Percentiles rank a stretch among this genome's conserved stretches.
phyloP scores from a whole-genome alignment of 768 basidiomycete genomes.

The Lactifluus hygrophoroides region DNA sequence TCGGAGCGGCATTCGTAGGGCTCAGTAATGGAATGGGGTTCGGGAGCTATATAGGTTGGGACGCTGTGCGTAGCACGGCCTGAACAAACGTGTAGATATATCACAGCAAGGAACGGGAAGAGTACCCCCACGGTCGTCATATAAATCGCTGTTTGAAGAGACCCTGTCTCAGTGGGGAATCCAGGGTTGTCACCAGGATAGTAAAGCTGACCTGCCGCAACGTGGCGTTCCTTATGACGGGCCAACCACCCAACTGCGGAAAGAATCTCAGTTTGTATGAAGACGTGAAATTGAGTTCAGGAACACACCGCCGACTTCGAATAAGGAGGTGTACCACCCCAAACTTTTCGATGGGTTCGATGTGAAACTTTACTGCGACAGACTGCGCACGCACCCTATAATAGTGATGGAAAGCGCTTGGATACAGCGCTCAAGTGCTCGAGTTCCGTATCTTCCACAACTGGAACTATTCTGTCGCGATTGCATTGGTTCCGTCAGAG shows the following conservation, averaged over 20 bases:
- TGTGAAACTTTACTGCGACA: neutral
- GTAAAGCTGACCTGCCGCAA: conserved; percentile 7
- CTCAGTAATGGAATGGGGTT: conserved; percentile 14
- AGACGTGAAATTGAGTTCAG: neutral
- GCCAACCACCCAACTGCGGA: conserved; percentile 17
- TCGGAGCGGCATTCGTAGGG: conserved; percentile 20
- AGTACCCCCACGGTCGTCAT: neutral
- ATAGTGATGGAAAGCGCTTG: conserved; percentile 12
- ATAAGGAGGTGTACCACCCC: conserved; percentile 16
- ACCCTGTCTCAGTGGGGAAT: neutral
- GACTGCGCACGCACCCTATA: conserved; percentile 13
- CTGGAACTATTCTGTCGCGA: neutral
- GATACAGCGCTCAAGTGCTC: conserved; percentile 7
- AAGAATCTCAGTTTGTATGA: neutral
- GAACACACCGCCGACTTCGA: conserved; percentile 18
- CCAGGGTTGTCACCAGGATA: neutral
- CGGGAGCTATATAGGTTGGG: conserved; percentile 25
- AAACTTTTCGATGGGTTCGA: neutral
- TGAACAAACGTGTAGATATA: conserved; percentile 15
- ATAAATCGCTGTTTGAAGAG: conserved; percentile 3
- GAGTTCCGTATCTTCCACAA: neutral
- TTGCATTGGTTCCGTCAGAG: neutral
- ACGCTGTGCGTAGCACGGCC: conserved; percentile 18
- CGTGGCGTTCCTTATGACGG: conserved; percentile 2
- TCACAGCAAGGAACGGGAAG: conserved; percentile 6